Conservation (phyloP, 306 rosid genomes). For the Aeschynomene evenia region DNA sequence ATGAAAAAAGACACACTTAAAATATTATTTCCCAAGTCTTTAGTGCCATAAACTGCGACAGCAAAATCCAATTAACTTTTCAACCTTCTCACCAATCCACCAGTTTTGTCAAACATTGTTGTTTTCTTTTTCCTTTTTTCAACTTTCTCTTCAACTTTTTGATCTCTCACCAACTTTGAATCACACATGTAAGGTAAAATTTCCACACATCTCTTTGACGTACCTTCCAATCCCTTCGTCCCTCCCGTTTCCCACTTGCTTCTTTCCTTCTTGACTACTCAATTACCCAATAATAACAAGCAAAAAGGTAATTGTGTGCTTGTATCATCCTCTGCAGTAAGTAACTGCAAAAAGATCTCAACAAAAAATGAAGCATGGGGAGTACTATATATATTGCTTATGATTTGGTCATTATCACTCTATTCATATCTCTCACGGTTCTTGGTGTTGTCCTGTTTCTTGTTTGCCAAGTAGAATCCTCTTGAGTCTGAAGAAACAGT, state of each 20-base stretch:
- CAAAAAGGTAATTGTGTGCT: not conserved
- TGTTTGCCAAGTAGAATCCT: constrained; percentile 57
- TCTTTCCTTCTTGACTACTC: constrained; percentile 9
- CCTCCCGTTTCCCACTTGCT: not conserved
- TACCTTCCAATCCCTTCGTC: constrained; percentile 16
- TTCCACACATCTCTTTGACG: constrained; percentile 25
- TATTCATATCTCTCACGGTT: constrained; percentile 46
- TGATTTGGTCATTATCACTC: constrained; percentile 40
- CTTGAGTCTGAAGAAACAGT: constrained; percentile 51
- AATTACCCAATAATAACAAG: not conserved
- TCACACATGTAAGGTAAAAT: constrained; percentile 20
- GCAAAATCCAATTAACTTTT: constrained; percentile 11
- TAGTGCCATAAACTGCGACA: constrained; percentile 37
- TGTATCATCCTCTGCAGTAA: not conserved
- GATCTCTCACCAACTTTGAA: not conserved
- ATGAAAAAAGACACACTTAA: not conserved
- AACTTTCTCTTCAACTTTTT: constrained; percentile 13
- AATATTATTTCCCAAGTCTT: not conserved
- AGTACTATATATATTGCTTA: constrained; percentile 53
- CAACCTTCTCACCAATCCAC: constrained; percentile 31
- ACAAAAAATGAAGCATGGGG: constrained; percentile 42
- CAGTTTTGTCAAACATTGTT: constrained; percentile 33
- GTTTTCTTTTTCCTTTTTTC: constrained; percentile 2
- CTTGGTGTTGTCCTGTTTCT: constrained; percentile 45
- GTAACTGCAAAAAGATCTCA: not conserved